These are phyloP conservation scores for Fusarium hainanense DNA, from an alignment of 2,329 filamentous ascomycete genomes.

Conservation along the genomic window DNA sequence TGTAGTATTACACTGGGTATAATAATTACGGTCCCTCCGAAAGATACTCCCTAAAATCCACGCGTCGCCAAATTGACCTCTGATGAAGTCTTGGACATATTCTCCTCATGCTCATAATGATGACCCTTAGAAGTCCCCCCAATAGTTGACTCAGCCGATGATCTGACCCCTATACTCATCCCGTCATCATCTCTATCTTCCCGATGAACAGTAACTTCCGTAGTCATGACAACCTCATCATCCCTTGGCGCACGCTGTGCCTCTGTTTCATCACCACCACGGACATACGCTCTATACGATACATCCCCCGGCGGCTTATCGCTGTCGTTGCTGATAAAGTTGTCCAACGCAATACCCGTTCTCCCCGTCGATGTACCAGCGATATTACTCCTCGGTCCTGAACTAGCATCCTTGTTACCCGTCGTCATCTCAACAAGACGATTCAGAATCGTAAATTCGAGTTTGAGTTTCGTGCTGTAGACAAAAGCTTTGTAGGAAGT, in stretches of 20 bases:
- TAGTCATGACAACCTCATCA: constrained; percentile 44
- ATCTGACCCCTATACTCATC: constrained; percentile 34
- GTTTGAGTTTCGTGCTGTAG: constrained; percentile 55
- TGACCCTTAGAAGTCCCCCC: constrained; percentile 5
- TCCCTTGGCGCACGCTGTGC: constrained; percentile 1
- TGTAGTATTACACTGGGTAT: constrained; percentile 28
- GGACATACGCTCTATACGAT: constrained; percentile 42
- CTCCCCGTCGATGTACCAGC: constrained; percentile 16
- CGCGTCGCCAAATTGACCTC: constrained; percentile 42
- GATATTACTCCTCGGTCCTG: constrained; percentile 35
- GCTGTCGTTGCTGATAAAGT: constrained; percentile 26
- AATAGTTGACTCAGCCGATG: constrained; percentile 28
- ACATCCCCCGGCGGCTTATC: constrained; percentile 25
- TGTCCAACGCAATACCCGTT: constrained; percentile 38
- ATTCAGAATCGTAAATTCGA: constrained; percentile 56
- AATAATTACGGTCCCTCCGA: background rate
- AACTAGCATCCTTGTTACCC: constrained; percentile 42
- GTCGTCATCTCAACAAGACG: constrained; percentile 51
- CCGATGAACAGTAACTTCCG: constrained; percentile 38
- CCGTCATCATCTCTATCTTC: constrained; percentile 38
- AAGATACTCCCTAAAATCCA: constrained; percentile 25
- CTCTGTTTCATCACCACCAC: constrained; percentile 37
- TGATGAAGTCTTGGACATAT: constrained; percentile 43
- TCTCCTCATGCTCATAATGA: constrained; percentile 35
- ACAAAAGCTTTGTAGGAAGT: constrained; percentile 53